Conservation (phyloP, 225 moss, liverwort and hornwort species). For the Pseudoscleropodium purum region DNA sequence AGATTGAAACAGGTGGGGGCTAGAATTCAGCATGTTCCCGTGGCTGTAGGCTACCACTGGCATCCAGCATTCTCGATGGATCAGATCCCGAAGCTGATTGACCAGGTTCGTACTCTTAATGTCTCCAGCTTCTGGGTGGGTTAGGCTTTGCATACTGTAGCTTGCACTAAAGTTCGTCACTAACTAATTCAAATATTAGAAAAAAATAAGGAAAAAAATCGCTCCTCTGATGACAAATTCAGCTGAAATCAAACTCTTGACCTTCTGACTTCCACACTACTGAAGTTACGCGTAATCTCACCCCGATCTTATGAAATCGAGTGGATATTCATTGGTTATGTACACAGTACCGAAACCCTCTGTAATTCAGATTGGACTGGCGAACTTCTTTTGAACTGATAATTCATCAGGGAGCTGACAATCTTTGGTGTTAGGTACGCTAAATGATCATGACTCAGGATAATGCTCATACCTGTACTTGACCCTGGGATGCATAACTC, state of each 20-base stretch:
- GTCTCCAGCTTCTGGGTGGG: neutral
- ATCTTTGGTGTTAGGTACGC: neutral
- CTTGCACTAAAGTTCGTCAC: neutral
- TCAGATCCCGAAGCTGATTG: slow-evolving; percentile 66
- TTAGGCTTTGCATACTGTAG: neutral
- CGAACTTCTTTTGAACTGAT: neutral
- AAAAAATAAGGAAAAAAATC: neutral
- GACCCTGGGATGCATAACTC: neutral
- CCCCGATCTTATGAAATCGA: neutral
- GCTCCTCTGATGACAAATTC: neutral
- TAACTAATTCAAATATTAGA: neutral
- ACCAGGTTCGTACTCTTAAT: slow-evolving; percentile 39
- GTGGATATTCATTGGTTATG: neutral
- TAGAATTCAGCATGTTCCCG: slow-evolving; percentile 61
- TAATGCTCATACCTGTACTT: neutral
- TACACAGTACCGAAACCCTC: neutral
- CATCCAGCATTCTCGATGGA: slow-evolving; percentile 73
- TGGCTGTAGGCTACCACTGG: slow-evolving; percentile 83
- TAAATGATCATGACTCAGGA: neutral
- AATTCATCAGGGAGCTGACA: no score
- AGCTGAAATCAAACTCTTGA: neutral
- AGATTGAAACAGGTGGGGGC: slow-evolving; percentile 75
- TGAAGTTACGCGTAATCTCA: neutral
- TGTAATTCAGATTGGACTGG: neutral
- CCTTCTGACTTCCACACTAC: neutral